Conservation (phyloP, 306 rosid genomes). For the Myrica gale region DNA sequence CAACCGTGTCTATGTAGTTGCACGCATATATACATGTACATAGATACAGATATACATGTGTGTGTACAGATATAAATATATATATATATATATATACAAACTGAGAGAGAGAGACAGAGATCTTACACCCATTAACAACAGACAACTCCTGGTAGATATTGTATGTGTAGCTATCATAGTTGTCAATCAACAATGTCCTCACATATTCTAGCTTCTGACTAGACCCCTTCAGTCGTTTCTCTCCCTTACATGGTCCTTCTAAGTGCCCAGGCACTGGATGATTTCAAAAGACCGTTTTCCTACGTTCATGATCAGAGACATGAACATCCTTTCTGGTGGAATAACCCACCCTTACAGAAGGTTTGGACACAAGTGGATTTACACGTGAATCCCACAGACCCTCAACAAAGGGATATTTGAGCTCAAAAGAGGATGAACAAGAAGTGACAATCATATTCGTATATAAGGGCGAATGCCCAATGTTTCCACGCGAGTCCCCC, state of each 20-base stretch:
- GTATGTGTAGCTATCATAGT: slow-evolving; percentile 96
- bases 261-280: slow-evolving; percentile 47
- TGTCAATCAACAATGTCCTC: slow-evolving; percentile 93
- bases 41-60: neutral
- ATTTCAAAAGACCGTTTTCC: slow-evolving; percentile 43
- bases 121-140: slow-evolving; percentile 79
- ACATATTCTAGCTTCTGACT: slow-evolving; percentile 53
- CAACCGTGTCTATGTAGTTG: too few relatives aligned
- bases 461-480: neutral
- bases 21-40: neutral
- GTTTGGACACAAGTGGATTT: slow-evolving; percentile 31
- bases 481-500: neutral
- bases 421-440: slow-evolving; percentile 46
- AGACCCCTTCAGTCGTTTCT: slow-evolving; percentile 35
- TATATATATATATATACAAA: neutral
- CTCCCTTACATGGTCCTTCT: slow-evolving; percentile 49
- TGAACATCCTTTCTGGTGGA: slow-evolving; percentile 37
- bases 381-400: slow-evolving; percentile 30
- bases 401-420: slow-evolving; percentile 45
- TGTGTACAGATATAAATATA: neutral
- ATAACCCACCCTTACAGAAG: slow-evolving; percentile 40
- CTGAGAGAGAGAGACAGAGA: slow-evolving; percentile 22
- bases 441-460: slow-evolving; percentile 48
- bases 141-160: slow-evolving; percentile 94
- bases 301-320: slow-evolving; percentile 31